A percentile compares a stretch with the other conserved stretches of the same genome.
Evolutionary conservation across 1,284 basidiomycete genomes (phyloP).

Genomic region (Rhodotorula sp.): DNA sequence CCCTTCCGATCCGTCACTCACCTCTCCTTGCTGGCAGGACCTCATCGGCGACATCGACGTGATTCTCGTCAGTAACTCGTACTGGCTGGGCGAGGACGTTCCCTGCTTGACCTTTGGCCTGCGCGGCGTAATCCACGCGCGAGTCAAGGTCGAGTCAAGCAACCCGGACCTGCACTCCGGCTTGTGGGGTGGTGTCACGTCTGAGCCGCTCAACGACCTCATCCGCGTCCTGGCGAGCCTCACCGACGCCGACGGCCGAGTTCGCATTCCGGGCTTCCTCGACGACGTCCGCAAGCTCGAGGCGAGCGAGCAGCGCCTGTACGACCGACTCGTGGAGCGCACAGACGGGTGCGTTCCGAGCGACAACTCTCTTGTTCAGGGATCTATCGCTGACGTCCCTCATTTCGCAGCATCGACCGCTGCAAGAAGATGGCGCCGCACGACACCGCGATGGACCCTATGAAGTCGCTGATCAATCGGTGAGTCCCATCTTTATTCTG

Average conservation of each 20-base stretch:
- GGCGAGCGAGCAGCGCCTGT: conserved; percentile 53
- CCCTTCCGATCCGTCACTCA: neutral
- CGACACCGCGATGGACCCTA: conserved; percentile 38
- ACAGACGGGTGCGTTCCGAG: conserved; percentile 20
- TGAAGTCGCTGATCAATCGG: conserved; percentile 43
- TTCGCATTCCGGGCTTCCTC: conserved; percentile 81
- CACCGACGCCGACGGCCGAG: conserved; percentile 56
- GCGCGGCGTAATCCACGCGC: conserved; percentile 75
- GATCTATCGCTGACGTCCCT: neutral
- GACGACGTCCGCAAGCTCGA: conserved; percentile 48
- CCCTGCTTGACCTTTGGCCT: conserved; percentile 95
- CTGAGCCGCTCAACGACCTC: conserved; percentile 55
- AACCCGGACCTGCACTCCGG: conserved; percentile 78
- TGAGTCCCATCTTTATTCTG: conserved; percentile 61
- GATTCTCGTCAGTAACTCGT: conserved; percentile 85
- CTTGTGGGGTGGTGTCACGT: conserved; percentile 76
- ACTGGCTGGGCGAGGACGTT: conserved; percentile 92
- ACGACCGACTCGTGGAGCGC: conserved; percentile 69
- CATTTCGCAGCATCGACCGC: neutral
- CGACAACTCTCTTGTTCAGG: neutral
- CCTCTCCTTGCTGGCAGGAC: conserved; percentile 55
- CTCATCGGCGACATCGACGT: conserved; percentile 80
- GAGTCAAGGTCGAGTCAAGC: conserved; percentile 58
- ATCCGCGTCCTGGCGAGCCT: conserved; percentile 75
- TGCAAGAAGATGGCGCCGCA: conserved; percentile 8